These are phyloP conservation scores for Epichloe uncinata DNA, from an alignment of 2,329 filamentous ascomycete species.

Conservation along the genomic window DNA sequence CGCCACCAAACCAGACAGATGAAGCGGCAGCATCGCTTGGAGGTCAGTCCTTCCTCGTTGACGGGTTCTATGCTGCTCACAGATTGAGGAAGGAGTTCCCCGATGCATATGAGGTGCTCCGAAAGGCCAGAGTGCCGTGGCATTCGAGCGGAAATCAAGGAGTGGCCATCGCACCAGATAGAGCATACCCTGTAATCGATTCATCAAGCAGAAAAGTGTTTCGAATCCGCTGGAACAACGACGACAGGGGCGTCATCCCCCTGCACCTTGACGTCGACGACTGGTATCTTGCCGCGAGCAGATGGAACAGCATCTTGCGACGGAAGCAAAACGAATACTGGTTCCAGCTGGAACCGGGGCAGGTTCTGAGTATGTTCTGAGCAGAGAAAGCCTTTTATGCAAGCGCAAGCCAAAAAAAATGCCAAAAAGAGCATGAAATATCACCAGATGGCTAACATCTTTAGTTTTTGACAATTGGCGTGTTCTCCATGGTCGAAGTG, in stretches of 20 bases:
- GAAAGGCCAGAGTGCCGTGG: slow-evolving; percentile 47
- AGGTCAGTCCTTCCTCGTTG: slow-evolving; percentile 70
- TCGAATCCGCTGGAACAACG: slow-evolving; percentile 85
- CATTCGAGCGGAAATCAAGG: slow-evolving; percentile 87
- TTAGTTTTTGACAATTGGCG: slow-evolving; percentile 94
- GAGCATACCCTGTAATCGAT: slow-evolving; percentile 59
- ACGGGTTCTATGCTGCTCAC: slow-evolving; percentile 64
- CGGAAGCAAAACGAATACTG: slow-evolving; percentile 56
- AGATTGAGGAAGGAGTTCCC: slow-evolving; percentile 41
- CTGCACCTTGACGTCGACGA: slow-evolving; percentile 34
- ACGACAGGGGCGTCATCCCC: slow-evolving; percentile 65
- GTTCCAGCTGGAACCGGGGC: slow-evolving; percentile 70
- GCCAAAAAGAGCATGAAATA: not conserved
- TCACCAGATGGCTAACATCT: not conserved
- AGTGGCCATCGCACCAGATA: slow-evolving; percentile 63
- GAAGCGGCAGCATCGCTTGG: slow-evolving; percentile 33
- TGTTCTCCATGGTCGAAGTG: slow-evolving; percentile 72
- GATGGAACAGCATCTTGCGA: slow-evolving; percentile 58
- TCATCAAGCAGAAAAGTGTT: slow-evolving; percentile 30
- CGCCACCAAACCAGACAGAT: slow-evolving; percentile 22
- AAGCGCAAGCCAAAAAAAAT: not conserved
- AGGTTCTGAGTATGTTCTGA: slow-evolving; percentile 49
- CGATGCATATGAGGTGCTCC: slow-evolving; percentile 44
- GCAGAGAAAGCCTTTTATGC: not conserved
- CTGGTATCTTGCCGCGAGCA: slow-evolving; percentile 73